phyloP scores from a whole-genome alignment of 169 alveolate species.

The Neospora caninum region DNA sequence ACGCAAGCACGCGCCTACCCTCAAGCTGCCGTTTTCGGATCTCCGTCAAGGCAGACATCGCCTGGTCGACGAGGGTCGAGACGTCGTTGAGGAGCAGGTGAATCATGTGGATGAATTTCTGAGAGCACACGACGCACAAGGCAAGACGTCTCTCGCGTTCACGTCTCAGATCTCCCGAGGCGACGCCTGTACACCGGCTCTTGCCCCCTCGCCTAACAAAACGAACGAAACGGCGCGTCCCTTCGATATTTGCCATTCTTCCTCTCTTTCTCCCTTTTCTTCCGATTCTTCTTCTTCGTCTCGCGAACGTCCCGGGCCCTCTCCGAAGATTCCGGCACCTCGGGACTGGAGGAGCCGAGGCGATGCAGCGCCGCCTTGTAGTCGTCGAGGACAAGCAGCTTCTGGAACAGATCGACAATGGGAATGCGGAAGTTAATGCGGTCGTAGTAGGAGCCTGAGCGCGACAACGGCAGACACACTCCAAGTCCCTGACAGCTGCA shows the following conservation, averaged over 20 bases:
- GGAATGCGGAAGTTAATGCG: slow-evolving; percentile 57
- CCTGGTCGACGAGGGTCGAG: slow-evolving; percentile 86
- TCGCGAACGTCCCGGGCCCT: too few relatives aligned
- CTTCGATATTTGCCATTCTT: too few relatives aligned
- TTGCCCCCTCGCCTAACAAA: too few relatives aligned
- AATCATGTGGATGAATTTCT: slow-evolving; percentile 85
- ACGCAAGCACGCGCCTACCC: background rate
- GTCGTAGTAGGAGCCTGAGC: slow-evolving; percentile 66
- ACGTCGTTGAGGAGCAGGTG: slow-evolving; percentile 88
- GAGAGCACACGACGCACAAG: slow-evolving; percentile 74
- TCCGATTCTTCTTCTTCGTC: too few relatives aligned
- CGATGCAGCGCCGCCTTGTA: slow-evolving; percentile 5
- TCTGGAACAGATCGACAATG: slow-evolving; percentile 49
- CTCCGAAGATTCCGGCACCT: slow-evolving; percentile 1
- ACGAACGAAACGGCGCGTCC: too few relatives aligned
- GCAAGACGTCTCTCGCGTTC: too few relatives aligned
- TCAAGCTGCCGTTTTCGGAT: slow-evolving; percentile 81
- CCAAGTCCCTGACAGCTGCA: too few relatives aligned
- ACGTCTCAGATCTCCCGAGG: too few relatives aligned
- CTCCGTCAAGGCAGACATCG: slow-evolving; percentile 85
- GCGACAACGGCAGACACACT: too few relatives aligned
- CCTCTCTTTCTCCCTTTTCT: too few relatives aligned
- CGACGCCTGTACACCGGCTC: too few relatives aligned
- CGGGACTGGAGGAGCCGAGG: slow-evolving; percentile 49
- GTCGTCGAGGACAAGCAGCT: slow-evolving; percentile 50